These are phyloP conservation scores for sorghum (Sorghum bicolor) DNA, from an alignment of 176 grass and related monocot genomes.

Conservation along the genomic window Sorghum_bicolor_NCBIv3 NC_012875.2:42505001-42505500, in stretches of 20 bases:
- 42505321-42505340: neutral
- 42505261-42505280: constrained; percentile 96
- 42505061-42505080: neutral
- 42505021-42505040: constrained; percentile 29
- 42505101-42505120: constrained; percentile 38
- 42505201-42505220: constrained; percentile 54
- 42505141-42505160: constrained; percentile 17
- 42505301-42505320: neutral
- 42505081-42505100: neutral
- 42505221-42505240: constrained; percentile 97
- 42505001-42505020: neutral
- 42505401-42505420: neutral
- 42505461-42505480: neutral
- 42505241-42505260: constrained; percentile 93
- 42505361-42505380: neutral
- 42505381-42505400: neutral
- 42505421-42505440: neutral
- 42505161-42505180: neutral
- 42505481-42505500: neutral
- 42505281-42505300: neutral
- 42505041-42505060: too few relatives aligned
- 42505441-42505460: neutral
- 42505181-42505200: neutral
- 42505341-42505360: neutral
- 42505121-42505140: constrained; percentile 64